A percentile compares a stretch with the other conserved stretches of the same genome.
Conservation (phyloP, 2,329 filamentous ascomycete genomes). For the Penicillium sp. region DNA sequence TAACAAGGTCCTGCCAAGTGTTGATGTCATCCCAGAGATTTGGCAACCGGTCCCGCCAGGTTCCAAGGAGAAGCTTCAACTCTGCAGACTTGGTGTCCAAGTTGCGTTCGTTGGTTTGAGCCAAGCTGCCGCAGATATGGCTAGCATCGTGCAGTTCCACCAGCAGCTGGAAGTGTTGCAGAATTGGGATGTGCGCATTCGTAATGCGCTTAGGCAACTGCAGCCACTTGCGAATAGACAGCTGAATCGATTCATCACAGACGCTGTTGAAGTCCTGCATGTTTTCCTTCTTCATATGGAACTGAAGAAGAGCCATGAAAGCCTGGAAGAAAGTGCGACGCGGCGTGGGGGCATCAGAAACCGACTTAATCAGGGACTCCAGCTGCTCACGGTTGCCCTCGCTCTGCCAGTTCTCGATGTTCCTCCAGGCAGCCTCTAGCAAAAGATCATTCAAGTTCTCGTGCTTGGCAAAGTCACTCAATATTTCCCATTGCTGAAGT, state of each 20-base stretch:
- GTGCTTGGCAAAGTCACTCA: constrained; percentile 96
- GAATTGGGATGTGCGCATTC: constrained; percentile 86
- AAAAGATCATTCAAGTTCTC: constrained; percentile 97
- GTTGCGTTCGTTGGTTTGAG: constrained; percentile 76
- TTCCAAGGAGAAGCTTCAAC: constrained; percentile 85
- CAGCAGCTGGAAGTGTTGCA: constrained; percentile 97
- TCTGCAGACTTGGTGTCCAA: constrained; percentile 93
- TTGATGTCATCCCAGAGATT: constrained; percentile 99
- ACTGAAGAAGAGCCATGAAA: constrained; percentile 93
- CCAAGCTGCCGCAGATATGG: constrained; percentile 87
- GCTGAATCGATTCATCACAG: constrained; percentile 93
- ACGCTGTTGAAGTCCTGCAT: constrained; percentile 78
- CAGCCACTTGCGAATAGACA: constrained; percentile 98
- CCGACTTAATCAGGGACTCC: constrained; percentile 89
- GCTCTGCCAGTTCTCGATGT: constrained; percentile 90
- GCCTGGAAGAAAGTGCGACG: constrained; percentile 94
- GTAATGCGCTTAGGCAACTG: constrained; percentile 92
- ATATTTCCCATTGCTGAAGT: constrained; percentile 96
- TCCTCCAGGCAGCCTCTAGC: constrained; percentile 91
- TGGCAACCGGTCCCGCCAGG: constrained; percentile 90
- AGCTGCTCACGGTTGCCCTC: constrained; percentile 81
- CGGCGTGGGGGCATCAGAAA: constrained; percentile 95
- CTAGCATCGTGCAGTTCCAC: constrained; percentile 97
- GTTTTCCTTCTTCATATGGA: constrained; percentile 82
- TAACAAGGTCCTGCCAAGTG: constrained; percentile 98